phyloP scores from a whole-genome alignment of 148 eudicot genomes.

The Selenicereus undatus region DNA sequence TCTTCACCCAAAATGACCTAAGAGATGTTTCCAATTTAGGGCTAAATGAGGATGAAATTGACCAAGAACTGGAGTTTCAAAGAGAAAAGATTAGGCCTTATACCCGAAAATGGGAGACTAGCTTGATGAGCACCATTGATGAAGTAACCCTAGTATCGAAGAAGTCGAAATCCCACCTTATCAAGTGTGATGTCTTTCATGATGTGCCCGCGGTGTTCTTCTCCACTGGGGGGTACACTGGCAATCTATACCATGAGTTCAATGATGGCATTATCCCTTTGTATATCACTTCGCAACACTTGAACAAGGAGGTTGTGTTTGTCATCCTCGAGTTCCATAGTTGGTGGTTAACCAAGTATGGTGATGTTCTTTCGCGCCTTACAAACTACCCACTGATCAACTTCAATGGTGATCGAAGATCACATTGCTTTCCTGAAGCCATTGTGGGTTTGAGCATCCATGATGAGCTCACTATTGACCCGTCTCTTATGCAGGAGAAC shows the following conservation, averaged over 20 bases:
- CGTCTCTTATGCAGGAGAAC: slow-evolving; percentile 44
- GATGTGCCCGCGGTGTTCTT: slow-evolving; percentile 88
- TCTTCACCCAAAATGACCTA: slow-evolving; percentile 43
- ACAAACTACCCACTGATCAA: slow-evolving; percentile 64
- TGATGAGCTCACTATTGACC: slow-evolving; percentile 69
- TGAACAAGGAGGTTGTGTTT: slow-evolving; percentile 77
- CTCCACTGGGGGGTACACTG: slow-evolving; percentile 92
- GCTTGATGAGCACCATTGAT: slow-evolving; percentile 60
- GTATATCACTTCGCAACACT: slow-evolving; percentile 80
- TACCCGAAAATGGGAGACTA: slow-evolving; percentile 82
- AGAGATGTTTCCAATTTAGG: slow-evolving; percentile 16
- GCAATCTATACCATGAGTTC: slow-evolving; percentile 87
- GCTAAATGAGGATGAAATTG: slow-evolving; percentile 22
- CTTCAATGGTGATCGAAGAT: slow-evolving; percentile 47
- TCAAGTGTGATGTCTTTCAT: slow-evolving; percentile 63
- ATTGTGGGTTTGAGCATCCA: slow-evolving; percentile 78
- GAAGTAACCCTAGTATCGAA: slow-evolving; percentile 58
- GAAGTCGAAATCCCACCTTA: slow-evolving; percentile 18
- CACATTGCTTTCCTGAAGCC: slow-evolving; percentile 87
- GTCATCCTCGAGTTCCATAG: slow-evolving; percentile 74
- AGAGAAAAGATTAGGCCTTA: slow-evolving; percentile 76
- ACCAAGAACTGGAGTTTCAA: slow-evolving; percentile 31
- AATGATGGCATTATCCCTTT: slow-evolving; percentile 85
- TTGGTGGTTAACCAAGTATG: slow-evolving; percentile 92
- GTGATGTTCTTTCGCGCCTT: slow-evolving; percentile 56